phyloP scores from a whole-genome alignment of 441 rosid species.

The Mallotus japonicus region DNA sequence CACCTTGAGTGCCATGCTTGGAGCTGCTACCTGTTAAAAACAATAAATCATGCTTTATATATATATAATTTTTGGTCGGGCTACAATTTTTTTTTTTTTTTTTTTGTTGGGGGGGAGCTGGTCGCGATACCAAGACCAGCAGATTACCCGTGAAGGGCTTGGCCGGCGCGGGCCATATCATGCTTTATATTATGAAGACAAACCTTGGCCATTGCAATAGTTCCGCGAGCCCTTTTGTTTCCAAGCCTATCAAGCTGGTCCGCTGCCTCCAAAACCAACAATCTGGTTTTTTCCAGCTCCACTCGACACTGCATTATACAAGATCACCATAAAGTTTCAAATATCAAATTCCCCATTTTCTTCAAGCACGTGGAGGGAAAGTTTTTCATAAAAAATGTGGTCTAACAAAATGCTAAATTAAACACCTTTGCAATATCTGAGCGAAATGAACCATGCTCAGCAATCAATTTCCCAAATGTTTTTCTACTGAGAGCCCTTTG shows the following conservation, averaged over 20 bases:
- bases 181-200: background rate
- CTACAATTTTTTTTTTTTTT: no score
- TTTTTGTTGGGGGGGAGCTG: no score
- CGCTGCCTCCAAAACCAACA: conserved; percentile 89
- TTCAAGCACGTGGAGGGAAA: background rate
- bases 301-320: conserved; percentile 62
- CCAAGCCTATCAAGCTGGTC: conserved; percentile 88
- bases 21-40: conserved; percentile 93
- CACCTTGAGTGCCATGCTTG: conserved; percentile 86
- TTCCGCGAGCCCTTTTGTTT: conserved; percentile 78
- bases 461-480: conserved; percentile 83
- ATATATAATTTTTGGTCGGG: no score
- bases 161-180: no score
- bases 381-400: background rate
- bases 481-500: conserved; percentile 76
- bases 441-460: conserved; percentile 87
- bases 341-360: background rate
- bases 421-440: conserved; percentile 85
- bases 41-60: no score
- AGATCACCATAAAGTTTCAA: background rate
- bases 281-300: conserved; percentile 77
- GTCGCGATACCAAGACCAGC: no score
- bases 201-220: conserved; percentile 95
- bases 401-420: background rate
- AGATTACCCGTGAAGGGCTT: no score